phyloP scores from a whole-genome alignment of 1,284 basidiomycete species.

The Schizophyllum amplum region DNA sequence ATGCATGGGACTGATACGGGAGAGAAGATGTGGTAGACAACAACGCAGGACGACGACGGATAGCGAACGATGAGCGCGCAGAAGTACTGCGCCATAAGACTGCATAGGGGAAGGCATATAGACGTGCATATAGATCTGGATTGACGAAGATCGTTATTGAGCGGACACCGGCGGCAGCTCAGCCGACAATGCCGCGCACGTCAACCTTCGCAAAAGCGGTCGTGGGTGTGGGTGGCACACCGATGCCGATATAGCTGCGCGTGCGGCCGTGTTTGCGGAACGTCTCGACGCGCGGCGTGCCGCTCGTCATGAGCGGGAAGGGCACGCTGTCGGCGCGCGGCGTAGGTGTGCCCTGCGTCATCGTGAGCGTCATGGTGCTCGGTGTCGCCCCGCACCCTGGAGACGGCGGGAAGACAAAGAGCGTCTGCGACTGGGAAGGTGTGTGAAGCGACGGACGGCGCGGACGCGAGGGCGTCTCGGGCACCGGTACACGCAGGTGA shows the following conservation, averaged over 20 bases:
- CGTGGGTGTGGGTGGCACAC: conserved; percentile 64
- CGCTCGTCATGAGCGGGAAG: conserved; percentile 42
- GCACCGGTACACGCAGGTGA: conserved; percentile 31
- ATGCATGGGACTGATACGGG: background rate
- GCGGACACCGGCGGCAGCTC: background rate
- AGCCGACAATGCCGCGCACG: conserved; percentile 63
- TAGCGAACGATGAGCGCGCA: background rate
- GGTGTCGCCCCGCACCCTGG: conserved; percentile 39
- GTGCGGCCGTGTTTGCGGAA: conserved; percentile 59
- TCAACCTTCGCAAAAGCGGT: conserved; percentile 76
- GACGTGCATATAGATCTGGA: background rate
- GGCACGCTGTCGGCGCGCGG: conserved; percentile 24
- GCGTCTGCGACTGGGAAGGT: conserved; percentile 52
- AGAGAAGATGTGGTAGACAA: background rate
- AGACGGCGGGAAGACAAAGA: conserved; percentile 79
- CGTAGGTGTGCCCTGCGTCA: conserved; percentile 41
- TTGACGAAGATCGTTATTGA: background rate
- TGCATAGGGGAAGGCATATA: background rate
- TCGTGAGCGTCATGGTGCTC: conserved; percentile 46
- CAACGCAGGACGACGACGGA: background rate
- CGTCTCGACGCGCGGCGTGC: conserved; percentile 65
- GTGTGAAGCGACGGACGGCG: conserved; percentile 18
- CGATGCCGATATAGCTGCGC: conserved; percentile 63
- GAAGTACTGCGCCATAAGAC: background rate
- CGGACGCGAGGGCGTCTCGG: conserved; percentile 17